phyloP scores from a whole-genome alignment of 2,329 filamentous ascomycete species.

The Moelleriella libera region DNA sequence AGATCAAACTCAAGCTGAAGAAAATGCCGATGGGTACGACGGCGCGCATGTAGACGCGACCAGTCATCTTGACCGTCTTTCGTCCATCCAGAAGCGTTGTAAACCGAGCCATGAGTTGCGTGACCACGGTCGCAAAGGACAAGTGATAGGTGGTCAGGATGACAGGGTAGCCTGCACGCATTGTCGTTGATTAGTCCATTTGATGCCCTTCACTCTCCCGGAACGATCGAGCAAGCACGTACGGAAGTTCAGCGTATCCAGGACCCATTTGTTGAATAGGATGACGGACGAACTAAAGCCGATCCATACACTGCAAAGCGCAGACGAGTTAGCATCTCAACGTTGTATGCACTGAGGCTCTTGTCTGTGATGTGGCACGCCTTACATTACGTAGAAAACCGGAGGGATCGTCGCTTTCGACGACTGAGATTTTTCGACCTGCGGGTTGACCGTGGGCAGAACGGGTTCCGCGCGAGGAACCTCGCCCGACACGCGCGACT shows the following conservation, averaged over 20 bases:
- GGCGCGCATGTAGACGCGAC: conserved; percentile 78
- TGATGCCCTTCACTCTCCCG: too few relatives aligned
- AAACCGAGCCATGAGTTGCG: conserved; percentile 81
- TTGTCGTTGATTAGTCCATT: too few relatives aligned
- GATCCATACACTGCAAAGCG: conserved; percentile 67
- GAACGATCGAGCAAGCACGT: conserved; percentile 9
- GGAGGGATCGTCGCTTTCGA: conserved; percentile 57
- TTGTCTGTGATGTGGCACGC: conserved; percentile 6
- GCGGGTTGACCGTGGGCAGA: conserved; percentile 70
- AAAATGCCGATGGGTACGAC: conserved; percentile 92
- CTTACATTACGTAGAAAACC: conserved; percentile 68
- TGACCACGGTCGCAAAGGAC: conserved; percentile 84
- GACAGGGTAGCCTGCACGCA: conserved; percentile 47
- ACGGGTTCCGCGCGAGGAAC: conserved; percentile 48
- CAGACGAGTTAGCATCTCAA: not conserved
- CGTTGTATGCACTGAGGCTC: not conserved
- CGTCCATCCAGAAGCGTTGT: conserved; percentile 84
- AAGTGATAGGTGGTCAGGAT: conserved; percentile 95
- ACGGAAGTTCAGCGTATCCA: conserved; percentile 70
- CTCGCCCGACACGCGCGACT: conserved; percentile 73
- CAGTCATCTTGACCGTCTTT: conserved; percentile 95
- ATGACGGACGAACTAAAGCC: conserved; percentile 85
- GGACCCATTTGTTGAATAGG: conserved; percentile 98
- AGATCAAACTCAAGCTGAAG: conserved; percentile 93
- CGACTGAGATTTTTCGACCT: conserved; percentile 54